phyloP scores from a whole-genome alignment of 208 protist genomes.

The Leishmania lainsoni region DNA sequence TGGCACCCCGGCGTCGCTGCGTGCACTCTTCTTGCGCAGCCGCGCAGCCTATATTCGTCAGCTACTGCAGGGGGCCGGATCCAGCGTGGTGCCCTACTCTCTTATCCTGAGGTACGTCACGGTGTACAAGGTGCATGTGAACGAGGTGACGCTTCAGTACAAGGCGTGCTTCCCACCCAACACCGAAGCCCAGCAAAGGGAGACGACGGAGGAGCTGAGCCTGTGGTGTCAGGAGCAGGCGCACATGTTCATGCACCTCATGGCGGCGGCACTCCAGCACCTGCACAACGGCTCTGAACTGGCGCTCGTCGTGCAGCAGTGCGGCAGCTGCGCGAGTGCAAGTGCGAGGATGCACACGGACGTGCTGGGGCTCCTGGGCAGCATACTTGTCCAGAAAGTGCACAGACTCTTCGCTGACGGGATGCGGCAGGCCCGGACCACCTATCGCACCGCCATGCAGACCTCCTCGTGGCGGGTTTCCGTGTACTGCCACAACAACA shows the following conservation, averaged over 20 bases:
- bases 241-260: conserved; percentile 42
- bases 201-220: conserved; percentile 16
- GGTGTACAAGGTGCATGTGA: conserved; percentile 81
- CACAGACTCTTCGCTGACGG: conserved; percentile 62
- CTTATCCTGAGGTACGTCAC: conserved; percentile 62
- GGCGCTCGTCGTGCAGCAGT: conserved; percentile 77
- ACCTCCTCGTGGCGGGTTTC: conserved; percentile 56
- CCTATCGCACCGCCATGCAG: conserved; percentile 67
- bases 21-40: conserved; percentile 58
- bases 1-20: conserved; percentile 33
- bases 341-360: conserved; percentile 57
- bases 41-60: conserved; percentile 46
- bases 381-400: conserved; percentile 47
- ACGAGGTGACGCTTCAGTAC: conserved; percentile 78
- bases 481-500: conserved; percentile 27
- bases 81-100: conserved; percentile 50
- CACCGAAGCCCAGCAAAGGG: conserved; percentile 17
- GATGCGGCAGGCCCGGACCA: conserved; percentile 49
- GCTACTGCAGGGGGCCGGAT: conserved; percentile 49
- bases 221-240: conserved; percentile 65
- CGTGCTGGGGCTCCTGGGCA: conserved; percentile 49
- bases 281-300: conserved; percentile 82
- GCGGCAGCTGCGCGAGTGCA: conserved; percentile 38
- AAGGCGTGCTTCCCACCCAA: conserved; percentile 64
- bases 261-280: conserved; percentile 42